These are phyloP conservation scores for Salix brachista DNA, from an alignment of 345 rosid species.

Conservation along the genomic window DNA sequence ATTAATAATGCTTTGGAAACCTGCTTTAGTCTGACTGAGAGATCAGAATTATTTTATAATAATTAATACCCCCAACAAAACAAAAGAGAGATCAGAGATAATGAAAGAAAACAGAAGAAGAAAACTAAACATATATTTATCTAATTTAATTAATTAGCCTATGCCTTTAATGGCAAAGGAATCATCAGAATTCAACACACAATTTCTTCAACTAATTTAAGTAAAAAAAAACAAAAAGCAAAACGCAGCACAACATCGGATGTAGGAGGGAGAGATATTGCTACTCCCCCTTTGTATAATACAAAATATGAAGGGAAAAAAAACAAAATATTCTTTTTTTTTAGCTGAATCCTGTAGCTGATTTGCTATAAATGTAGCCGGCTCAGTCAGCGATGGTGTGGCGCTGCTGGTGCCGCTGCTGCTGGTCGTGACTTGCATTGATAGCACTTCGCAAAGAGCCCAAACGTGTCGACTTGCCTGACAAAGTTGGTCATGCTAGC, in stretches of 20 bases:
- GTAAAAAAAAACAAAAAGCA: slow-evolving; percentile 10
- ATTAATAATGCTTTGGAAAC: slow-evolving; percentile 24
- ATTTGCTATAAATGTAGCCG: not conserved
- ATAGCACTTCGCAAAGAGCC: slow-evolving; percentile 95
- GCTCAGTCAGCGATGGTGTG: slow-evolving; percentile 44
- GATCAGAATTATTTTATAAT: slow-evolving; percentile 4
- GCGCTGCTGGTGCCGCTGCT: slow-evolving; percentile 27
- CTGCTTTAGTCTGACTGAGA: not conserved
- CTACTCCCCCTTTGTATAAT: slow-evolving; percentile 46
- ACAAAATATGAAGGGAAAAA: slow-evolving; percentile 39
- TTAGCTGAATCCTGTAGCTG: not conserved
- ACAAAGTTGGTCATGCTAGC: slow-evolving; percentile 93
- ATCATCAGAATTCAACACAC: slow-evolving; percentile 54
- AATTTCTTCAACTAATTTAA: slow-evolving; percentile 39
- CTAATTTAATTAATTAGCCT: slow-evolving; percentile 28
- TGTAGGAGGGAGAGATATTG: slow-evolving; percentile 37
- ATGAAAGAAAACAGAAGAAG: not conserved
- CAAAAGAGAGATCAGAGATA: not conserved
- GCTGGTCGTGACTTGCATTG: slow-evolving; percentile 73
- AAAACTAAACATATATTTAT: slow-evolving; percentile 15
- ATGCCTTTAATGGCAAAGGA: slow-evolving; percentile 39
- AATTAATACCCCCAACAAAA: not conserved
- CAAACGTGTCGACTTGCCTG: slow-evolving; percentile 78
- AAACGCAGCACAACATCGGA: slow-evolving; percentile 59
- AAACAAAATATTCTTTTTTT: slow-evolving; percentile 7